Percentiles rank a stretch among this genome's conserved stretches.
These are phyloP conservation scores for Eucalyptus shirleyi DNA, from an alignment of 345 rosid genomes.

Conservation along the genomic window DNA sequence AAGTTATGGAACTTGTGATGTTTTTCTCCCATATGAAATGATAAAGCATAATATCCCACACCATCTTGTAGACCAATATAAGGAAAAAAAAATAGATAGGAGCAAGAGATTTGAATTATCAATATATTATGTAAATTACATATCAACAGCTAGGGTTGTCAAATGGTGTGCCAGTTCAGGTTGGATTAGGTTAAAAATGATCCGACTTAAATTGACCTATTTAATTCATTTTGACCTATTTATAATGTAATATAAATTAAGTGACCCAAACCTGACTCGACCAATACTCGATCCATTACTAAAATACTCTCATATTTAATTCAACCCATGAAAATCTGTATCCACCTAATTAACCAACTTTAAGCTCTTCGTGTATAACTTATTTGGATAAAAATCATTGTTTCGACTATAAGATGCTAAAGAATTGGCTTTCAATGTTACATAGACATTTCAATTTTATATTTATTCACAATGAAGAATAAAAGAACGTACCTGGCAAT, in stretches of 20 bases:
- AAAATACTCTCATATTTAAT: not conserved
- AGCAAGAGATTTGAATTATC: not conserved
- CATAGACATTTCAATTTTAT: not conserved
- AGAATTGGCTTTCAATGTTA: not conserved
- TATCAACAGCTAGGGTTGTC: not conserved
- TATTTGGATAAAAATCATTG: not conserved
- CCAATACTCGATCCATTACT: not conserved
- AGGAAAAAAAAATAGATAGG: not conserved
- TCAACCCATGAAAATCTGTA: not conserved
- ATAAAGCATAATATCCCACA: not conserved
- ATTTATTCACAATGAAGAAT: not conserved
- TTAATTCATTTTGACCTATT: not conserved
- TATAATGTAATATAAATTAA: not conserved
- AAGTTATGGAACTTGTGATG: not conserved
- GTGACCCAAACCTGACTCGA: not conserved
- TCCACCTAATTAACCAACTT: not conserved
- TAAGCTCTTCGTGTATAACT: not conserved
- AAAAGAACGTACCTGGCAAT: not conserved
- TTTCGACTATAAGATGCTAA: not conserved
- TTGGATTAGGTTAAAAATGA: not conserved
- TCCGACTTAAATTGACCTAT: not conserved
- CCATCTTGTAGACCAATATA: not conserved
- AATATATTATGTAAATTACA: not conserved
- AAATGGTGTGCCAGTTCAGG: not conserved
- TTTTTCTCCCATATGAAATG: not conserved